These are phyloP conservation scores for Selaginella tamariscina DNA, from an alignment of 75 land plant species.

Conservation along the genomic window DNA sequence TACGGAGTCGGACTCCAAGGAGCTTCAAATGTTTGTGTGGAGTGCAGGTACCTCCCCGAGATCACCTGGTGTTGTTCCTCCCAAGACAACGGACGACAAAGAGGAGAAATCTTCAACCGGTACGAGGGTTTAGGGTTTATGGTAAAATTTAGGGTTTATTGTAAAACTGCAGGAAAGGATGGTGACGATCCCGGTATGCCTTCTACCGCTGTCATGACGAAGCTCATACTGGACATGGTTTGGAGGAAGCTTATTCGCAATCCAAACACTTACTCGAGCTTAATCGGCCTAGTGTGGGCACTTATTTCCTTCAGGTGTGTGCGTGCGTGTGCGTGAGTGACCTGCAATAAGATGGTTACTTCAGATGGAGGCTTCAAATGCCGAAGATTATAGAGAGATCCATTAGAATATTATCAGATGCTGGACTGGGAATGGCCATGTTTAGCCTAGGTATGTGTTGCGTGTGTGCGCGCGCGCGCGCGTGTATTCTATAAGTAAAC, in stretches of 20 bases:
- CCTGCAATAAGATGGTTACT: background rate
- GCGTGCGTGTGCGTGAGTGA: too few relatives aligned
- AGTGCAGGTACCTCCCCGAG: background rate
- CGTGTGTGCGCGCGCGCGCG: too few relatives aligned
- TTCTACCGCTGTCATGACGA: constrained; percentile 16
- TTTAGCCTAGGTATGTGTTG: background rate
- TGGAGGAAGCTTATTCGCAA: constrained; percentile 23
- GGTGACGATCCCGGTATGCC: background rate
- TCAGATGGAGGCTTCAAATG: background rate
- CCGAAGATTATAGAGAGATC: constrained; percentile 7
- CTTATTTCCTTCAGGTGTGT: constrained; percentile 29
- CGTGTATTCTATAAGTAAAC: background rate
- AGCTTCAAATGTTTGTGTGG: background rate
- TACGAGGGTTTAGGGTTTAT: background rate
- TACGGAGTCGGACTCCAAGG: background rate
- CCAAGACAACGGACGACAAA: background rate
- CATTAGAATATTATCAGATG: constrained; percentile 6
- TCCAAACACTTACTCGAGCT: constrained; percentile 30
- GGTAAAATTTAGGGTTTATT: background rate
- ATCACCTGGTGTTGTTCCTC: background rate
- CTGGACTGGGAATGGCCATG: constrained; percentile 14
- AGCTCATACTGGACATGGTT: constrained; percentile 22
- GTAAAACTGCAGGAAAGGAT: background rate
- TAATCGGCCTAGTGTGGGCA: constrained; percentile 28
- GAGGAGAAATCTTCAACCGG: background rate